Evolutionary conservation across 108 stramenopile genomes (phyloP).

Genomic region (Cyclostephanos tholiformis): DNA sequence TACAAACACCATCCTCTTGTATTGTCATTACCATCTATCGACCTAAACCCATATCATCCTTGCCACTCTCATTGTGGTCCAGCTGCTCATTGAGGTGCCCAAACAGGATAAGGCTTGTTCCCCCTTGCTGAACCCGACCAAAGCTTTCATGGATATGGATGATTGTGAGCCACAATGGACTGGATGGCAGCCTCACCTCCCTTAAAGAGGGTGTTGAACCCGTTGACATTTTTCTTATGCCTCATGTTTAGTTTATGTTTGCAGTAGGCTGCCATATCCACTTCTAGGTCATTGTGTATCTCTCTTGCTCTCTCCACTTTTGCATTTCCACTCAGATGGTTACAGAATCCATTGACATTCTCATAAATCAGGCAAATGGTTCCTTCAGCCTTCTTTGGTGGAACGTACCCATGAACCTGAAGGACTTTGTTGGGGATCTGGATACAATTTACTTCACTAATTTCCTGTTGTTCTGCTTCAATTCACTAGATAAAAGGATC

Average conservation of each 20-base stretch:
- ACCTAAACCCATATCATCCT: too few relatives aligned
- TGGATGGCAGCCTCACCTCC: conserved; percentile 10
- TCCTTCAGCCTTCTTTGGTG: conserved; percentile 1
- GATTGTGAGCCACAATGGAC: too few relatives aligned
- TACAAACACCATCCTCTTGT: too few relatives aligned
- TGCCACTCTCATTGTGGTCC: too few relatives aligned
- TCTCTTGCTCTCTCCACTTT: neutral
- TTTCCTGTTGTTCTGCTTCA: neutral
- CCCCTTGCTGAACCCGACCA: conserved; percentile 14
- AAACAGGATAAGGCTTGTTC: neutral
- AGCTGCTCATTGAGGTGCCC: too few relatives aligned
- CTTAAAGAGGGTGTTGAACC: conserved; percentile 7
- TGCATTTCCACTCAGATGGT: neutral
- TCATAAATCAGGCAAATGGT: neutral
- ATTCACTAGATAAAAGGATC: neutral
- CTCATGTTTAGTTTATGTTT: too few relatives aligned
- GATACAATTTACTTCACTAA: neutral
- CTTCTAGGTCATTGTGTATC: conserved; percentile 6
- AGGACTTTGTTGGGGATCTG: neutral
- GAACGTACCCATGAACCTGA: neutral
- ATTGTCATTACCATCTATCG: too few relatives aligned
- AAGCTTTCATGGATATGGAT: too few relatives aligned
- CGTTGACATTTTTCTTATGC: too few relatives aligned
- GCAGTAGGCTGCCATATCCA: conserved; percentile 2
- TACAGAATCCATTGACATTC: neutral